Percentiles rank a stretch among this genome's conserved stretches.
Evolutionary conservation across 1,139 yeast genomes (phyloP).

Genomic region (Blastobotrys ciferrii): DNA sequence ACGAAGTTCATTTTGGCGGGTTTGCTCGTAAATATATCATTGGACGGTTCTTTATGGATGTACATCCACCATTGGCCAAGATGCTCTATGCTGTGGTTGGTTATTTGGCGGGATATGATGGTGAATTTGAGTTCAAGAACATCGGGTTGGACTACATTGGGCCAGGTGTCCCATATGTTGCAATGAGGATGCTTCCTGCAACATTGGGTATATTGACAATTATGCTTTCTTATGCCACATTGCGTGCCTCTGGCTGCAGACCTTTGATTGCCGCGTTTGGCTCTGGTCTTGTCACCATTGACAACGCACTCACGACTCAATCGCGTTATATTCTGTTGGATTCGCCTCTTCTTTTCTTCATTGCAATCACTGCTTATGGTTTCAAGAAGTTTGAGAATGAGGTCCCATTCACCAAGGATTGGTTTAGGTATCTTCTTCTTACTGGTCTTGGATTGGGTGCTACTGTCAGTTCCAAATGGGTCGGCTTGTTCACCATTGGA

Average conservation of each 20-base stretch:
- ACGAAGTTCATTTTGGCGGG: slow-evolving; percentile 80
- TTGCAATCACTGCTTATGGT: slow-evolving; percentile 80
- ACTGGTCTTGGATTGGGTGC: slow-evolving; percentile 85
- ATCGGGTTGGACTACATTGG: slow-evolving; percentile 80
- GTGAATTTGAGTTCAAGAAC: slow-evolving; percentile 82
- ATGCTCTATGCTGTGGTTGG: slow-evolving; percentile 89
- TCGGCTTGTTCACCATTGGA: slow-evolving; percentile 87
- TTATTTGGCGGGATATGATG: slow-evolving; percentile 84
- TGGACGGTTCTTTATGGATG: slow-evolving; percentile 84
- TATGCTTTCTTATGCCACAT: slow-evolving; percentile 70
- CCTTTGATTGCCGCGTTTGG: slow-evolving; percentile 71
- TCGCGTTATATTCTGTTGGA: slow-evolving; percentile 88
- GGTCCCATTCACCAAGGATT: slow-evolving; percentile 62
- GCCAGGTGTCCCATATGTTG: slow-evolving; percentile 78
- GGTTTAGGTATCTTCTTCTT: slow-evolving; percentile 70
- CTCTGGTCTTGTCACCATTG: slow-evolving; percentile 66
- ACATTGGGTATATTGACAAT: slow-evolving; percentile 78
- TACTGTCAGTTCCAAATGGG: slow-evolving; percentile 92
- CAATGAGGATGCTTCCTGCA: slow-evolving; percentile 88
- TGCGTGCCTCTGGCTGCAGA: slow-evolving; percentile 84
- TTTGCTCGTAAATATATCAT: slow-evolving; percentile 61
- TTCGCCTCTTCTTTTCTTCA: slow-evolving; percentile 86
- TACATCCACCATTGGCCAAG: slow-evolving; percentile 98
- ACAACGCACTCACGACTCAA: slow-evolving; percentile 84
- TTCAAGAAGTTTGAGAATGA: slow-evolving; percentile 79